Base-by-base conservation (phyloP, 2,329 filamentous ascomycete species). In the Venturia asperata region DNA sequence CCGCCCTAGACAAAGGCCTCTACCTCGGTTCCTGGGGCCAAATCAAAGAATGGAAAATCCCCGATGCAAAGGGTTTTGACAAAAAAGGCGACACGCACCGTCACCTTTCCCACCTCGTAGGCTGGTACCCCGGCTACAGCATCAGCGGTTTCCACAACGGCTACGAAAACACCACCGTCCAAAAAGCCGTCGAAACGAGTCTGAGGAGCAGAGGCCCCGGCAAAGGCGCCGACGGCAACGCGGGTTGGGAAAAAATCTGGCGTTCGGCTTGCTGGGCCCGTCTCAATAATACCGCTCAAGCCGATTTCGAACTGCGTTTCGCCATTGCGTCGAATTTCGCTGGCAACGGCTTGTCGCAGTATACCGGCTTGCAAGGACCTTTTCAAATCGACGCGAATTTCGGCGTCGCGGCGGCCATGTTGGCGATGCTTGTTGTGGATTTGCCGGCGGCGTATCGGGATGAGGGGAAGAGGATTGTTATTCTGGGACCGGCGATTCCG, bases 341-440 rank as follows among this genome's bases (percentile, higher is more conserved):
- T 0, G 72, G 65, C 0, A 85, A 84, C 68, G 78, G 78, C 1
- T 72, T 85, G 39, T 79, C 76, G 52, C 82, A 84, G 78, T 85
- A 85, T 69, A 72, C 68, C 10, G 81, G 75, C 0, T 70, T 73
- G 11, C 71, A 76, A 6, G 71, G 73, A 60, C 81, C 83, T 1
- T 85, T 85, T 68, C 83, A 85, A 73, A 84, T 85, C 65, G 83
- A 85, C 70, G 83, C 82, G 7, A 85, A 85, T 69, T 85, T 83
- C 67, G 83, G 82, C 1, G 71, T 79, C 27, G 75, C 75, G 2
- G 83, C 81, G 0, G 81, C 80, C 0, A 75, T 83, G 63, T 66
- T 84, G 64, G 75, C 76, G 66, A 81, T 84, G 81, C 70, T 84
- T 49, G 75, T 82, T 61, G 77, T 83, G n/a, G 80, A 84, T 70